These are phyloP conservation scores for Otatea glauca DNA, from an alignment of 176 grass and related monocot genomes.

Conservation along the genomic window DNA sequence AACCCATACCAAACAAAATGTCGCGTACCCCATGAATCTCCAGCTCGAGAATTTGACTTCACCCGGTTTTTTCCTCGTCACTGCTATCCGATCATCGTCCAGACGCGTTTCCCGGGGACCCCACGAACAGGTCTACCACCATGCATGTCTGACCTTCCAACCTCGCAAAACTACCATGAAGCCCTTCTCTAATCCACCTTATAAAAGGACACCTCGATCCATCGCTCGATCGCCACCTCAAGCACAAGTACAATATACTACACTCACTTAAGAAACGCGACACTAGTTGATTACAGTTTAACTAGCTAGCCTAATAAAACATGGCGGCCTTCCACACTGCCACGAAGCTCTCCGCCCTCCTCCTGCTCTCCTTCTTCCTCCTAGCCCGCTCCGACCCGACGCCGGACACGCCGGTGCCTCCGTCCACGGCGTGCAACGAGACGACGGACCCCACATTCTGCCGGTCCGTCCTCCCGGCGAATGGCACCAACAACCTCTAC, in stretches of 20 bases:
- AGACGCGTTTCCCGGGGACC: conserved; percentile 44
- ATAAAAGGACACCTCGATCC: conserved; percentile 39
- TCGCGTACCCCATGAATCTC: conserved; percentile 32
- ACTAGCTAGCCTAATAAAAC: not conserved
- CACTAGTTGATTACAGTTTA: not conserved
- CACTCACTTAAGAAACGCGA: not conserved
- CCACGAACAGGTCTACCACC: not conserved
- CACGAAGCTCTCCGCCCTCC: conserved; percentile 28
- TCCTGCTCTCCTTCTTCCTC: conserved; percentile 47
- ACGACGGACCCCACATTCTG: conserved; percentile 79
- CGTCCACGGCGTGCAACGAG: conserved; percentile 69
- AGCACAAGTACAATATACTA: not conserved
- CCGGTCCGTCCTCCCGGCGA: conserved; percentile 69
- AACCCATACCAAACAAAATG: conserved; percentile 39
- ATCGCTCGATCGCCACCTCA: conserved; percentile 8
- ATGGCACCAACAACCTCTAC: conserved; percentile 75
- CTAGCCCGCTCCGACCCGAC: conserved; percentile 44
- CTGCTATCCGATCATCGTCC: not conserved
- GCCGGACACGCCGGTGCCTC: conserved; percentile 56
- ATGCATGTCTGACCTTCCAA: conserved; percentile 36
- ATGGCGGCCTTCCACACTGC: conserved; percentile 33
- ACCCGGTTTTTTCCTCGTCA: conserved; percentile 11
- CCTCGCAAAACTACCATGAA: conserved; percentile 30
- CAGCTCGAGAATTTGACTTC: conserved; percentile 24
- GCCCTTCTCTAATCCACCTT: not conserved